phyloP scores from a whole-genome alignment of 2,329 filamentous ascomycete genomes.

The Cercospora citrullina region DNA sequence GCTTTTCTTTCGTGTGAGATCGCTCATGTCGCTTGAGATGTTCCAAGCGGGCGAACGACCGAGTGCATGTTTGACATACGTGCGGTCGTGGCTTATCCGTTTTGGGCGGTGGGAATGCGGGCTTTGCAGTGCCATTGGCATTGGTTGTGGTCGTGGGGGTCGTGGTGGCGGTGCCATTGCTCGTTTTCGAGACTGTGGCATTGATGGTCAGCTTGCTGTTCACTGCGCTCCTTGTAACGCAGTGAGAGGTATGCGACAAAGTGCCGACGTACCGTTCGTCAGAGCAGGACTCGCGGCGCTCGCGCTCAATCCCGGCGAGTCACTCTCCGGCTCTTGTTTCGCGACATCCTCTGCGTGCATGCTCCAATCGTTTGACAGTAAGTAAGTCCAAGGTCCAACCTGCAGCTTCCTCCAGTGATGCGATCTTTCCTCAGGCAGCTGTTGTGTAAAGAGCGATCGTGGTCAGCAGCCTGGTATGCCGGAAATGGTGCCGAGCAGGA shows the following conservation, averaged over 20 bases:
- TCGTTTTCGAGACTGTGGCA: slow-evolving; percentile 5
- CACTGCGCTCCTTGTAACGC: background rate
- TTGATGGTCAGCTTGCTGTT: slow-evolving; percentile 2
- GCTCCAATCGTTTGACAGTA: slow-evolving; percentile 16
- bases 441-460: background rate
- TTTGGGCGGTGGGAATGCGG: slow-evolving; percentile 75
- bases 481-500: background rate
- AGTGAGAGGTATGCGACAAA: background rate
- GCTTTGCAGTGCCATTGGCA: slow-evolving; percentile 27
- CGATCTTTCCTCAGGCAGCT: background rate
- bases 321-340: slow-evolving; percentile 31
- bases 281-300: slow-evolving; percentile 18
- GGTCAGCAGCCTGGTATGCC: background rate
- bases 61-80: slow-evolving; percentile 84
- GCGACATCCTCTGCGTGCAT: slow-evolving; percentile 32
- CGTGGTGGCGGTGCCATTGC: slow-evolving; percentile 21
- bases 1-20: slow-evolving; percentile 98
- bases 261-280: slow-evolving; percentile 22
- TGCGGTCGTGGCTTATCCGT: slow-evolving; percentile 97
- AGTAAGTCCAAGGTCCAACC: background rate
- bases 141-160: slow-evolving; percentile 1
- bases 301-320: slow-evolving; percentile 27
- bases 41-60: slow-evolving; percentile 91
- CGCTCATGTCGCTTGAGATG: slow-evolving; percentile 96
- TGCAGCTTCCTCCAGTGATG: slow-evolving; percentile 3